Evolutionary conservation across 345 rosid species (phyloP), one percentile per base, ranked within the genome.

Genomic region (Salix exigua): DNA sequence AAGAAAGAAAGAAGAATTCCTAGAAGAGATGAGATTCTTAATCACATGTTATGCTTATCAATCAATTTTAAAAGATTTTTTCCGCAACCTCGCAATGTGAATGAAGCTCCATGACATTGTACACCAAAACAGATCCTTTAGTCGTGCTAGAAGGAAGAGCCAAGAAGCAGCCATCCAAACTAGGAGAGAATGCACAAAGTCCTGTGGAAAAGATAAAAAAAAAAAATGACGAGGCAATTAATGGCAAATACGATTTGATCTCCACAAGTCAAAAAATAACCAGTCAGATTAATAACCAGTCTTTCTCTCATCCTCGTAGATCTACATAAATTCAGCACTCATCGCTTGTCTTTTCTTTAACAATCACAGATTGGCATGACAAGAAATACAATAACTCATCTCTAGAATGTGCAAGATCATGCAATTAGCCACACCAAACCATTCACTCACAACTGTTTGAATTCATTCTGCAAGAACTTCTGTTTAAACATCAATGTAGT

Each of bases 141-240:
- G 88, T 81, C 6, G 81, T 73, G 82, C 97, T 92, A 62, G 98
- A 97, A 66, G 98, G 98, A 83, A 94, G 86, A 75, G 98, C 98
- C 80, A 94, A 87, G 87, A 89, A 94, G 88, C 98, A 94, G 66
- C 90, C 95, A 68, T 91, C 97, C 79, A 77, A 82, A 86, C 83
- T 72, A 66, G 98, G 92, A 50, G 97, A 94, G 84, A 94, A 91
- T 66, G 92, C 98, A 86, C 89, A 88, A 60, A 94, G 88, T 75
- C 97, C 98, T 94, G 86, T 50, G 61, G 53, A 19, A 72, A 75
- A 69, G 50, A 58, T 48, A n/a, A 74, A 37, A n/a, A 33, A n/a
- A 33, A 33, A 74, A 68, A 76, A 72, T 28, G 35, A 17, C 18
- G 40, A 60, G 19, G 10, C 61, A 26, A 7, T 30, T 70, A 78